phyloP scores from a whole-genome alignment of 1,284 basidiomycete genomes.

The Fomitopsis schrenkii region DNA sequence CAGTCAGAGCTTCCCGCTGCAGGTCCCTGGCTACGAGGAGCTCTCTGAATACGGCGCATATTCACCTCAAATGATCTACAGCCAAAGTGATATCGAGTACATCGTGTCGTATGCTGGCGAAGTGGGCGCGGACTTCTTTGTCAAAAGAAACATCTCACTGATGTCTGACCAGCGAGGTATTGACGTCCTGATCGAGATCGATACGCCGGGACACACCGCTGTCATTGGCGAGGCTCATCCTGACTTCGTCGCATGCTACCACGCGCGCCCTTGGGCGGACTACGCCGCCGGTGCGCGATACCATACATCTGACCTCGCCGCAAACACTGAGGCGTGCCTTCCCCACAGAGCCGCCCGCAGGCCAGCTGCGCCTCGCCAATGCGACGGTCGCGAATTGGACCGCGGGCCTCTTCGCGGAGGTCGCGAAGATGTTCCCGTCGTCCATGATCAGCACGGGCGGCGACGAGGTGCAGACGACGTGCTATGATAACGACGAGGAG shows the following conservation, averaged over 20 bases:
- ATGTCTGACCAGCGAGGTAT: constrained; percentile 58
- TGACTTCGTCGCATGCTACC: constrained; percentile 70
- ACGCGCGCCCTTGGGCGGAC: constrained; percentile 56
- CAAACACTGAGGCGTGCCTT: background rate
- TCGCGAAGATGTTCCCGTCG: constrained; percentile 48
- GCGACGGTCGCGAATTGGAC: constrained; percentile 41
- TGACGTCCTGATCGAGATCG: constrained; percentile 68
- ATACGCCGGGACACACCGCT: constrained; percentile 80
- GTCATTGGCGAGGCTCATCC: constrained; percentile 63
- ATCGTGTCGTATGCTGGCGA: constrained; percentile 71
- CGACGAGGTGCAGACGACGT: constrained; percentile 74
- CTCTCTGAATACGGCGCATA: constrained; percentile 73
- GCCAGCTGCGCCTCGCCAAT: constrained; percentile 72
- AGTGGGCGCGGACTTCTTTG: constrained; percentile 31
- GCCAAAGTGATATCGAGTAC: constrained; percentile 51
- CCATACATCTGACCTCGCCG: background rate
- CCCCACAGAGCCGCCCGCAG: constrained; percentile 67
- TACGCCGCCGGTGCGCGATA: constrained; percentile 41
- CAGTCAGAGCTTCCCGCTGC: constrained; percentile 74
- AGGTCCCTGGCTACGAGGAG: constrained; percentile 57
- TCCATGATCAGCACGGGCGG: constrained; percentile 76
- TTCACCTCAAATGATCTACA: constrained; percentile 52
- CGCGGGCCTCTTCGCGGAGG: constrained; percentile 37
- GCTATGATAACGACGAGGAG: constrained; percentile 59
- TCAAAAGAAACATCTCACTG: background rate